These are phyloP conservation scores for Leccinum subrobustum DNA, from an alignment of 1,284 basidiomycete genomes.

Conservation along the genomic window DNA sequence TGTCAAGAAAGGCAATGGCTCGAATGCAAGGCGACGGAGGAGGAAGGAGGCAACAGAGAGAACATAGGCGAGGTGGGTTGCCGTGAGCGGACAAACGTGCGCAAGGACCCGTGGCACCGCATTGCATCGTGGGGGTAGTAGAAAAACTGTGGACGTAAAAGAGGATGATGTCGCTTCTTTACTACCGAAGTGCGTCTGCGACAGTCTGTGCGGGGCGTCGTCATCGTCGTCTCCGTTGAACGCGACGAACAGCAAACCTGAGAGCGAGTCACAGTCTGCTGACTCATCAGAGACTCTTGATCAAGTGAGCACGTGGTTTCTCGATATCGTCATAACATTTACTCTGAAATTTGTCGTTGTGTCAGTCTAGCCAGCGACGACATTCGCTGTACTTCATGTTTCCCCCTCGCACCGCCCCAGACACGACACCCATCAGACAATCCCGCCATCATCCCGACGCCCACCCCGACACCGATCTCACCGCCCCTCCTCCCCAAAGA, in stretches of 20 bases:
- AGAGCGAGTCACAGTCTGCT: conserved; percentile 15
- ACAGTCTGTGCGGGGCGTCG: neutral
- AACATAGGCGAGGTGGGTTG: neutral
- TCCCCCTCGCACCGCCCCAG: neutral
- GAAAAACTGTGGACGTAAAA: conserved; percentile 26
- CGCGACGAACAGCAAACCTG: conserved; percentile 3
- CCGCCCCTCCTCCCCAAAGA: conserved; percentile 35
- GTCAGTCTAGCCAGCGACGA: neutral
- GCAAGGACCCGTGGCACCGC: conserved; percentile 36
- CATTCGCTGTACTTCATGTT: neutral
- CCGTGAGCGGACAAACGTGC: conserved; percentile 33
- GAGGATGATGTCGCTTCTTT: conserved; percentile 8
- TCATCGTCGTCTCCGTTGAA: conserved; percentile 14
- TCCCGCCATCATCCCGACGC: conserved; percentile 3
- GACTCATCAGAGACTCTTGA: conserved; percentile 24
- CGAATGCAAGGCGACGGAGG: conserved; percentile 12
- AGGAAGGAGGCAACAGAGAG: neutral
- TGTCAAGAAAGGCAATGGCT: conserved; percentile 12
- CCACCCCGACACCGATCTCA: neutral
- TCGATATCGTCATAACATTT: conserved; percentile 27
- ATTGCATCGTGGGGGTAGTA: conserved; percentile 21
- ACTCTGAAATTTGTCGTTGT: conserved; percentile 11
- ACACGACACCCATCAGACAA: neutral
- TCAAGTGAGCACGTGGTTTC: conserved; percentile 30
- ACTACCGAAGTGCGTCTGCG: conserved; percentile 22